Evolutionary conservation across 805 yeast species (phyloP).

Genomic region (Ogataea neopini): DNA sequence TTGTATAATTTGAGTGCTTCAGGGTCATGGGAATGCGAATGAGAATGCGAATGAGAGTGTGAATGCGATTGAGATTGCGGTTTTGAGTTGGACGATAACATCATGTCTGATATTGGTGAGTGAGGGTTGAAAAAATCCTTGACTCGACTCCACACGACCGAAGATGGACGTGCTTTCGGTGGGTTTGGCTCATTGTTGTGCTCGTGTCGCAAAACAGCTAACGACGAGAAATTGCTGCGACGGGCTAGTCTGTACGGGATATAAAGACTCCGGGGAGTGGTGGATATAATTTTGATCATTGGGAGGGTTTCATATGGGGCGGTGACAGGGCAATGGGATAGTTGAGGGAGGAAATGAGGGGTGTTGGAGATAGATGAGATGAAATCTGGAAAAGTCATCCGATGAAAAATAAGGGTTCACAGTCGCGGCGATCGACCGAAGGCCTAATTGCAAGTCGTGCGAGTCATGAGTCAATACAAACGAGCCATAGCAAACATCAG

Average conservation of each 20-base stretch:
- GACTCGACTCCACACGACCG: constrained; percentile 26
- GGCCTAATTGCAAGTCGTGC: no score
- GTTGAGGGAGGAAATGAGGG: no score
- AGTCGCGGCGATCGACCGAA: no score
- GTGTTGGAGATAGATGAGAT: no score
- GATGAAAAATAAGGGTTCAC: no score
- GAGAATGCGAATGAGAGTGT: constrained; percentile 31
- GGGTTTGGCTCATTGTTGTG: neutral
- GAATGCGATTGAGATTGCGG: constrained; percentile 24
- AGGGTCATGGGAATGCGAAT: constrained; percentile 42
- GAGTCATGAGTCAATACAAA: no score
- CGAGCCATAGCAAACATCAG: no score
- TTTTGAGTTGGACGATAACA: constrained; percentile 13
- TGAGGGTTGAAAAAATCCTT: constrained; percentile 39
- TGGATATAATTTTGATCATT: neutral
- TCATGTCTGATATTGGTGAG: constrained; percentile 32
- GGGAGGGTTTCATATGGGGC: neutral
- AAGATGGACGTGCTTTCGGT: neutral
- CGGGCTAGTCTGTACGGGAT: neutral
- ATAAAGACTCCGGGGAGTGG: no score
- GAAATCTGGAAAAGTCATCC: no score
- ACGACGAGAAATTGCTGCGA: neutral
- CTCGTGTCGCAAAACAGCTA: neutral
- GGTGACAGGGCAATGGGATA: no score
- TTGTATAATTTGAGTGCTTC: constrained; percentile 47